Evolutionary conservation across 2,329 filamentous ascomycete species (phyloP).

Genomic region (Fusarium compactum): DNA sequence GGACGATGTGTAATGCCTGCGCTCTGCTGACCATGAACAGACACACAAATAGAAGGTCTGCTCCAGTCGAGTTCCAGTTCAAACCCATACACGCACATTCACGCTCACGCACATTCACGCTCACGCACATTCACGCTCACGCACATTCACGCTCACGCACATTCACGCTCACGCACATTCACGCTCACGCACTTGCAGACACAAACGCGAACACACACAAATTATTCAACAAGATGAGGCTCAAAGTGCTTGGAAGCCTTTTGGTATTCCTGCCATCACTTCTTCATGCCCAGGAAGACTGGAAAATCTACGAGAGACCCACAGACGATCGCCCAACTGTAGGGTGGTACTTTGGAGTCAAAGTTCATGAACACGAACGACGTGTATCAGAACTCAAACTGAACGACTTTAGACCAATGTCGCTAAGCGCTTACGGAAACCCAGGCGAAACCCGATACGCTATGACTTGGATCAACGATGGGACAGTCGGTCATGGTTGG

Average conservation of each 20-base stretch:
- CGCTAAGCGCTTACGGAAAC: conserved; percentile 30
- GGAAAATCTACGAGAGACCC: neutral
- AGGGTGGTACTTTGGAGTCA: conserved; percentile 20
- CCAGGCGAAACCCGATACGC: conserved; percentile 25
- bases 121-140: neutral
- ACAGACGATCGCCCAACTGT: neutral
- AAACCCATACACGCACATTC: neutral
- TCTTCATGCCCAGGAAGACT: neutral
- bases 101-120: neutral
- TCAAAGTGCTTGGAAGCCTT: neutral
- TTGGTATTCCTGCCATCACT: conserved; percentile 11
- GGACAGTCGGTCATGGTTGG: neutral
- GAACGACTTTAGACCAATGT: conserved; percentile 19
- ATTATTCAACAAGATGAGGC: neutral
- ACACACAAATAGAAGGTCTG: neutral
- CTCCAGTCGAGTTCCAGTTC: neutral
- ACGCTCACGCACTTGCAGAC: neutral
- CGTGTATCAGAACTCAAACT: neutral
- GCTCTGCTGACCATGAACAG: neutral
- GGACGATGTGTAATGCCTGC: neutral
- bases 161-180: too few relatives aligned
- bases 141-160: neutral
- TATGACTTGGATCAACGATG: conserved; percentile 18
- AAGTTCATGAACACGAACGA: conserved; percentile 5
- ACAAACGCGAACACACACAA: neutral